Base-by-base conservation (phyloP, 352 stramenopile genomes). In the Globisporangium mamillatum region DNA sequence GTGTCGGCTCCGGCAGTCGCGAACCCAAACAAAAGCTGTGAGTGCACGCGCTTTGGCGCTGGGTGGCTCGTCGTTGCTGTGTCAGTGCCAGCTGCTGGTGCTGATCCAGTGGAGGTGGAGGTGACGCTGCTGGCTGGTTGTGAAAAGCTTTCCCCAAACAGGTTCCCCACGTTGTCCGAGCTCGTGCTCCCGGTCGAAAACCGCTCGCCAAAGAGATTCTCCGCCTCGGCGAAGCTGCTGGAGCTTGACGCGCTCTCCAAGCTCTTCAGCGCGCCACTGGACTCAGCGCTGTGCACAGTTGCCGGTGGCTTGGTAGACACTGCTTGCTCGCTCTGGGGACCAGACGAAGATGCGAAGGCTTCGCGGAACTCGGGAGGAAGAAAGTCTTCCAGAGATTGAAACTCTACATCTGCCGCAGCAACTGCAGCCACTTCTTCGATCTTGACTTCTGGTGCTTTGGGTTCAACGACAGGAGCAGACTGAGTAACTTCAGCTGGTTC, bases 21-120 rank as follows among this genome's bases (percentile, higher is more conserved):
- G 32, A 80, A 79, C 38, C 83, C 83, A 65, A 91, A 91, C 12
- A 91, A 70, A 38, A 90, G 75, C 7, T 79, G 78, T 2, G 75
- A 69, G 44, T 63, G 60, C n/a, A 57, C 52, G 16, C 34, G 52
- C 59, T 62, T 71, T 9, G 66, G 59, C 9, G 44, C n/a, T 12
- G 25, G 10, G n/a, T 10, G 7, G 14, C 10, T 34, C 12, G 36
- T n/a, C 10, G 52, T 18, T 61, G 27, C 38, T 14, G 29, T 18
- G 44, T 7, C 18, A 34, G 27, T 8, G 25, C 9, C 25, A 44
- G 20, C 6, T 44, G 55, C 12, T 25, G 60, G 10, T 12, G 46
- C 24, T 53, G 52, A 24, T 46, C 12, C 22, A 9, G 48, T n/a
- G 22, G 27, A 9, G 10, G 44, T 52, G 38, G 12, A 44, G 36